Conservation (phyloP, 2,329 filamentous ascomycete species). For the Colletotrichum tamarilloi region DNA sequence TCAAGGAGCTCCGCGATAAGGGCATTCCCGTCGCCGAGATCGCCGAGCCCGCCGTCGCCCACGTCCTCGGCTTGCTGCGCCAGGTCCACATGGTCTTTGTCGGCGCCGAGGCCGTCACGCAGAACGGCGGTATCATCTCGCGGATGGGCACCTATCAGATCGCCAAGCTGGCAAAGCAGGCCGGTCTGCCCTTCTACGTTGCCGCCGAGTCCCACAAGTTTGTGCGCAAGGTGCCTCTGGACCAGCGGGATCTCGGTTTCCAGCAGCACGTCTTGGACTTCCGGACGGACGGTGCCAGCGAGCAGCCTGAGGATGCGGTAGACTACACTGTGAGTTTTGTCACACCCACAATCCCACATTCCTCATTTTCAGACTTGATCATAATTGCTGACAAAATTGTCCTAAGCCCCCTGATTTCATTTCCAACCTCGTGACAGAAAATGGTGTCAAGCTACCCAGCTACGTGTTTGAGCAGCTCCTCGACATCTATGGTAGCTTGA, state of each 20-base stretch:
- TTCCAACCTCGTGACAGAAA: constrained; percentile 80
- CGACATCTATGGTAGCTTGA: constrained; percentile 65
- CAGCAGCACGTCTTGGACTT: constrained; percentile 84
- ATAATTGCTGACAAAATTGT: constrained; percentile 40
- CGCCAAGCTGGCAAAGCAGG: constrained; percentile 78
- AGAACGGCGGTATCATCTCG: constrained; percentile 93
- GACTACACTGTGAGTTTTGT: constrained; percentile 75
- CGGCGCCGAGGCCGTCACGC: constrained; percentile 87
- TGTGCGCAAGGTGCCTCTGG: constrained; percentile 84
- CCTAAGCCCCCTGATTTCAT: constrained; percentile 73
- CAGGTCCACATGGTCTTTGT: constrained; percentile 74
- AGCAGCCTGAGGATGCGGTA: constrained; percentile 67
- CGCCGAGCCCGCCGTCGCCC: constrained; percentile 75
- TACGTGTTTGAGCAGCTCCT: constrained; percentile 79
- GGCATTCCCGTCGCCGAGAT: constrained; percentile 81
- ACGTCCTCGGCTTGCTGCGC: constrained; percentile 70
- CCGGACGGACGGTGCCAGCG: constrained; percentile 60
- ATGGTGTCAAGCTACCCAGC: constrained; percentile 76
- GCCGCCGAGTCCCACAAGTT: constrained; percentile 98
- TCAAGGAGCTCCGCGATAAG: constrained; percentile 75
- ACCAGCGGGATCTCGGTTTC: constrained; percentile 83
- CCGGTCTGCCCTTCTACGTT: constrained; percentile 85
- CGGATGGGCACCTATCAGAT: constrained; percentile 89
- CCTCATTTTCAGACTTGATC: too few species aligned
- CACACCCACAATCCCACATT: neutral